Percentiles rank a stretch among this genome's conserved stretches.
Evolutionary conservation across 495 filamentous ascomycete genomes (phyloP).

Genomic region (Aspergillus baeticus): DNA sequence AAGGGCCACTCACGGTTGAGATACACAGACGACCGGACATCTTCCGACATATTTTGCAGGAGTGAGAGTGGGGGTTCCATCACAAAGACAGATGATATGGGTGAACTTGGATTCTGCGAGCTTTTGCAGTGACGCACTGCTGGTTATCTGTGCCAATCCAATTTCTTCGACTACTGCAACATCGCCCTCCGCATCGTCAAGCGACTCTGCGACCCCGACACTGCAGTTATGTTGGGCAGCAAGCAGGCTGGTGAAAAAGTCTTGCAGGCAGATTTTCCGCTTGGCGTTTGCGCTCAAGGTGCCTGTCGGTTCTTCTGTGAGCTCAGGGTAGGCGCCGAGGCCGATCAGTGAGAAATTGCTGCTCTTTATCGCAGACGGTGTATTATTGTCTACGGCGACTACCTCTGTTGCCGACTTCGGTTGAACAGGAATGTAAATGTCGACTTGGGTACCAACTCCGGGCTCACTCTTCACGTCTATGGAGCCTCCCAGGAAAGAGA

Average conservation of each 20-base stretch:
- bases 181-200: not conserved
- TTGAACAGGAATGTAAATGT: slow-evolving; percentile 47
- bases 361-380: no score
- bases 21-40: not conserved
- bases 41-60: not conserved
- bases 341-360: not conserved
- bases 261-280: not conserved
- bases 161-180: not conserved
- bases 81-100: not conserved
- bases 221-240: not conserved
- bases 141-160: not conserved
- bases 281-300: not conserved
- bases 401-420: not conserved
- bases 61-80: not conserved
- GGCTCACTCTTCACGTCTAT: slow-evolving; percentile 58
- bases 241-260: not conserved
- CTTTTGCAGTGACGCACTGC: not conserved
- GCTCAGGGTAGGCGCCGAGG: not conserved
- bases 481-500: slow-evolving; percentile 56
- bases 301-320: not conserved
- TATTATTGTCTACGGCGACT: no score
- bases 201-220: not conserved
- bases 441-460: slow-evolving; percentile 59
- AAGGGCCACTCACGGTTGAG: not conserved
- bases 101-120: not conserved